Base-by-base conservation (phyloP, 257 asterid genomes). In the Solanum pennellii region DNA sequence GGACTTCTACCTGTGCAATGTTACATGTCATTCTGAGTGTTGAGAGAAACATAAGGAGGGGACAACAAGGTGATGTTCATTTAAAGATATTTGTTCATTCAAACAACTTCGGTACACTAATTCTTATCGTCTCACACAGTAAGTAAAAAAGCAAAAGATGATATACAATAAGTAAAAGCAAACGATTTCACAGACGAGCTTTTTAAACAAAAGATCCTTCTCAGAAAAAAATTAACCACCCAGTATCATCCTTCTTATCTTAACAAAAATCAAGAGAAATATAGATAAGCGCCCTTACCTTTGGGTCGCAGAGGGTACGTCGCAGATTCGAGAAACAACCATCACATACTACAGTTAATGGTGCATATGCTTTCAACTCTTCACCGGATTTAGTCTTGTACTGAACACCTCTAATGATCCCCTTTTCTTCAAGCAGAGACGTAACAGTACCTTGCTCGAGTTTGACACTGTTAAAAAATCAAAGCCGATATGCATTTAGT, bases 321-420 rank as follows among this genome's bases (percentile, higher is more conserved):
- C 97, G 89, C 62, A 94, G 90, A 88, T 93, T 94, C 39, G 97
- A 94, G 88, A 91, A 94, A 88, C 97, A 94, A n/a, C 96, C 97
- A 86, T 94, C 97, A 68, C 97, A 94, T 6, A 94, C 97, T 82
- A 94, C 83, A 25, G 97, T 94, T 20, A 94, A 88, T 85, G 97
- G 94, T 29, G 97, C 95, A 88, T 88, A 90, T 9, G 96, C 92
- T 76, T 88, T 91, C 75, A 88, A 39, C 83, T 93, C 96, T 87
- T 92, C 92, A n/a, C 94, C 96, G 47, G 91, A 86, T 86, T 91
- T 94, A 41, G 88, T 88, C 82, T 91, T 94, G 90, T 93, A 94
- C 68, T 90, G 94, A 27, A 93, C 96, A 33, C 97, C 97, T 91
- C 82, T 91, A 52, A 94, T 90, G 21, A 90, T 91, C 25, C 93